Conservation (phyloP, 768 basidiomycete species). For the Lactarius sp. region DNA sequence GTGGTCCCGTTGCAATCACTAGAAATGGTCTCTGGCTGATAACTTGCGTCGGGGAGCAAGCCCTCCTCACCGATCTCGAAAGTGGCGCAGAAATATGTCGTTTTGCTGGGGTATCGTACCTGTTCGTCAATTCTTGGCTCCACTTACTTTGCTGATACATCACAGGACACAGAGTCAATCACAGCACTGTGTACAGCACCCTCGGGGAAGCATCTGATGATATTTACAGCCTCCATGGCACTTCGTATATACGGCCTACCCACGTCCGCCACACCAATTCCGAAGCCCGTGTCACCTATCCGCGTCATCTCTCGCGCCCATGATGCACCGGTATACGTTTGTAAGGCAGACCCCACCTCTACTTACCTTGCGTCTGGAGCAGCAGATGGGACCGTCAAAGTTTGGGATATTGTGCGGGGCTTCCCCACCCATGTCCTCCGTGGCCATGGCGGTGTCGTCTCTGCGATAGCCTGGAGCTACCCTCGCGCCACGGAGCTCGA, state of each 20-base stretch:
- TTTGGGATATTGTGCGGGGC: slow-evolving; percentile 87
- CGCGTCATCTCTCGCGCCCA: slow-evolving; percentile 83
- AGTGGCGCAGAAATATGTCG: slow-evolving; percentile 72
- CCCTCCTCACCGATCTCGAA: slow-evolving; percentile 74
- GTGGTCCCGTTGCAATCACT: slow-evolving; percentile 78
- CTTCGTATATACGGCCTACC: slow-evolving; percentile 85
- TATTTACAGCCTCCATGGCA: slow-evolving; percentile 77
- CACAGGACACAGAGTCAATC: slow-evolving; percentile 81
- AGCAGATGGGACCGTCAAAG: slow-evolving; percentile 94
- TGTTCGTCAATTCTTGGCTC: slow-evolving; percentile 3
- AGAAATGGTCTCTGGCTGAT: slow-evolving; percentile 73
- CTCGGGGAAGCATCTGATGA: slow-evolving; percentile 64
- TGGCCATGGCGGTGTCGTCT: slow-evolving; percentile 97
- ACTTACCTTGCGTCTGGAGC: slow-evolving; percentile 93
- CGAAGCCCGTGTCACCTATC: slow-evolving; percentile 57
- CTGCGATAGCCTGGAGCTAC: slow-evolving; percentile 82
- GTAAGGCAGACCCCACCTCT: slow-evolving; percentile 76
- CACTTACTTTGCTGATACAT: slow-evolving; percentile 11
- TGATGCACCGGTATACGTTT: slow-evolving; percentile 90
- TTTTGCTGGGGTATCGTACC: slow-evolving; percentile 71
- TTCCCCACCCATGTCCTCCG: slow-evolving; percentile 93
- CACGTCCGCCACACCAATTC: slow-evolving; percentile 35
- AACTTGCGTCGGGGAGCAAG: slow-evolving; percentile 84
- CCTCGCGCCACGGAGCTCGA: slow-evolving; percentile 44
- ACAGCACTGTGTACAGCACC: slow-evolving; percentile 81